Base-by-base conservation (phyloP, 164 flowering plant genomes). In the Berberis thunbergii region DNA sequence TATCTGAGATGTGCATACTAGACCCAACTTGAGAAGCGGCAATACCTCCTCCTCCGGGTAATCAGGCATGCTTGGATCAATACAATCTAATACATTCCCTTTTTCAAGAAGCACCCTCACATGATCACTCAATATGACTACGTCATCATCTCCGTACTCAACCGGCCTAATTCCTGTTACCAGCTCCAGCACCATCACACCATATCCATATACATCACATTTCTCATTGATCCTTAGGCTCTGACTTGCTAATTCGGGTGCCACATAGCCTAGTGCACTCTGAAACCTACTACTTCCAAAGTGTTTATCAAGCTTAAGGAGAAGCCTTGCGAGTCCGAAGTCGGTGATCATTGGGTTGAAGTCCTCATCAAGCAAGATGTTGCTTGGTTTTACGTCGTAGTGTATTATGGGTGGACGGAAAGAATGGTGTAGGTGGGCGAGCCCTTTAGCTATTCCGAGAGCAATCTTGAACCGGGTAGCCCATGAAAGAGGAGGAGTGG, bases 191-290 rank as follows among this genome's bases (percentile, higher is more conserved):
- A 87, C 73, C 80, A 94, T 41, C 7, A 91, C 78, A 2, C 99
- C 99, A 57, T 79, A 94, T 0, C 93, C 89, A 41, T 84, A 91
- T 0, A 94, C 66, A 60, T 94, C 99, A 58, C 99, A 91, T 64
- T 88, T 94, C 72, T 94, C 99, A 9, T 81, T 87, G 7, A 91
- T 84, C 71, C 95, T 83, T 57, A 87, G 62, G 82, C 89, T 86
- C 75, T 86, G 96, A 70, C 99, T 91, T 6, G 95, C 88, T 44
- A 94, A 58, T 65, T 94, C 99, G 1, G 99, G 99, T 4, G 99
- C 99, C 55, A 85, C 83, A 60, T 91, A 94, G 12, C 99, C 99
- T 26, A 84, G 57, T 49, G 92, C 82, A 54, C 89, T 82, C 69
- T 87, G 92, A 67, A 86, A 86, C 55, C 96, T 78, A 77, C 75